A percentile compares a stretch with the other conserved stretches of the same genome.
Conservation (phyloP, 805 yeast genomes). For the Lachancea mirantina region DNA sequence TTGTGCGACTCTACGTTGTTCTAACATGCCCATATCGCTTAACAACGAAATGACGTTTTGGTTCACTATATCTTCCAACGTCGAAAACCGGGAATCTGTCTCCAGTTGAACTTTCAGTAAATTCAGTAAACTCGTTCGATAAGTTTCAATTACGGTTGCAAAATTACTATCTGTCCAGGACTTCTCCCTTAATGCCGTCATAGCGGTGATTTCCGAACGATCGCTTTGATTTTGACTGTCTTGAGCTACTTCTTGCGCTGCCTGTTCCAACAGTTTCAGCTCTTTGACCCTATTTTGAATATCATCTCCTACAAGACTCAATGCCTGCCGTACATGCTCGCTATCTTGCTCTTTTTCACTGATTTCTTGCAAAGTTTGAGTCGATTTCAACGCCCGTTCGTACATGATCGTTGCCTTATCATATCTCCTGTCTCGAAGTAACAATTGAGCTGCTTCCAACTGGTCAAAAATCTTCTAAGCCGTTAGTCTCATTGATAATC, state of each 20-base stretch:
- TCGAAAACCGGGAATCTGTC: too few relatives aligned
- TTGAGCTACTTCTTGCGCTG: too few relatives aligned
- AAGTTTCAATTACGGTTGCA: too few relatives aligned
- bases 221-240: too few relatives aligned
- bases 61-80: constrained; percentile 1
- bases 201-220: too few relatives aligned
- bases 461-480: constrained; percentile 40
- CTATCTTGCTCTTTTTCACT: constrained; percentile 12
- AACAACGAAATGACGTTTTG: constrained; percentile 18
- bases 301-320: constrained; percentile 27
- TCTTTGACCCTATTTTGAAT: constrained; percentile 29
- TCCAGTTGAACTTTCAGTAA: too few relatives aligned
- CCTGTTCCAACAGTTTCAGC: constrained; percentile 22
- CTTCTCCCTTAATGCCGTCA: too few relatives aligned
- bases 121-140: too few relatives aligned
- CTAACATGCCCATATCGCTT: constrained; percentile 35
- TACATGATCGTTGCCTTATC: constrained; percentile 36
- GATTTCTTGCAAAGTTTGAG: constrained; percentile 9
- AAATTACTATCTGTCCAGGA: too few relatives aligned
- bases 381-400: constrained; percentile 8
- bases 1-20: constrained; percentile 30
- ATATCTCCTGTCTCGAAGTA: constrained; percentile 38
- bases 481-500: neutral
- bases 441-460: constrained; percentile 47
- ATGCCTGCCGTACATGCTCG: constrained; percentile 30